phyloP scores from a whole-genome alignment of 73 alveolate species.

The Effrenium voratum region DNA sequence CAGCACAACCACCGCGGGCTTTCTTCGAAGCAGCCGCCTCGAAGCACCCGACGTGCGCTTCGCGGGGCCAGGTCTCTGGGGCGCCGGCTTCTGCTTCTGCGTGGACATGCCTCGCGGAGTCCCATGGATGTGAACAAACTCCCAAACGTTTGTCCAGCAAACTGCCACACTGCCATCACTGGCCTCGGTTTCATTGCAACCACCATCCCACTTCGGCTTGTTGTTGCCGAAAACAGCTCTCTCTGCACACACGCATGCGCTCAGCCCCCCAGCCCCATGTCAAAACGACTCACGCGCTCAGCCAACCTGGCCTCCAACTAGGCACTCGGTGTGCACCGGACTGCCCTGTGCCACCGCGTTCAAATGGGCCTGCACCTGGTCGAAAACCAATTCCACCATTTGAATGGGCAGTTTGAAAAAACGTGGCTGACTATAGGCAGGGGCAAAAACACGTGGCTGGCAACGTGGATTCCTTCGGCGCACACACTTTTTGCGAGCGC shows the following conservation, averaged over 20 bases:
- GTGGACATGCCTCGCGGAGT: constrained; percentile 96
- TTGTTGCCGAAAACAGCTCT: too few species aligned
- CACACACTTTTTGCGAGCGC: too few species aligned
- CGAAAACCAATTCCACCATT: not conserved
- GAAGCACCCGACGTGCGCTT: not conserved
- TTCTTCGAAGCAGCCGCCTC: constrained; percentile 44
- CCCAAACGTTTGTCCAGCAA: too few species aligned
- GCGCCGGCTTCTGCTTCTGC: constrained; percentile 96
- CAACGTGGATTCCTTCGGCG: not conserved
- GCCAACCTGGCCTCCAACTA: constrained; percentile 96
- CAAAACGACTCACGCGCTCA: too few species aligned
- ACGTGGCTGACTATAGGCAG: not conserved
- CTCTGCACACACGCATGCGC: too few species aligned
- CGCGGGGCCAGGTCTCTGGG: not conserved
- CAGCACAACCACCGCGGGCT: constrained; percentile 21
- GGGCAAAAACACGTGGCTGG: not conserved
- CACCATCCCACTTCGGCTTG: too few species aligned
- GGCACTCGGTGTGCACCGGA: constrained; percentile 94
- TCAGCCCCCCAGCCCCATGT: too few species aligned
- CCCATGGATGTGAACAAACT: too few species aligned
- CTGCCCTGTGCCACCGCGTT: constrained; percentile 96
- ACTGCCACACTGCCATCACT: too few species aligned
- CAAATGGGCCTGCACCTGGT: constrained; percentile 92
- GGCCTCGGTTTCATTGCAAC: too few species aligned
- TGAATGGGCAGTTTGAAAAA: not conserved